phyloP scores from a whole-genome alignment of 768 basidiomycete species.

The Tephrocybe sp. region DNA sequence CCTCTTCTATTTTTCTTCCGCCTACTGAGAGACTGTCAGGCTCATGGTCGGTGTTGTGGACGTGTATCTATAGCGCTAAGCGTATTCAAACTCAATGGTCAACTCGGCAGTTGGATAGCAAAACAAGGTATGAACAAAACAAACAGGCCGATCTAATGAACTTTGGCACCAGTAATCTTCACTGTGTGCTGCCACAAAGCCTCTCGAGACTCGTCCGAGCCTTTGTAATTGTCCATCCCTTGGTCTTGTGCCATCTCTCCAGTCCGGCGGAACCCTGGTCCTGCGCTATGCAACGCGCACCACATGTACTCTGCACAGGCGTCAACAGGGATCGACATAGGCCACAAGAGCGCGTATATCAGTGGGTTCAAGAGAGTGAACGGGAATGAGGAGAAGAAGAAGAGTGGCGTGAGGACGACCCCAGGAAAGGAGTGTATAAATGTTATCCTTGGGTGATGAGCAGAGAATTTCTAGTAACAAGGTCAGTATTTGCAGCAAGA shows the following conservation, averaged over 20 bases:
- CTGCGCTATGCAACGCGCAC: slow-evolving; percentile 20
- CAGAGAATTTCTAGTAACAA: slow-evolving; percentile 33
- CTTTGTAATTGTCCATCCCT: slow-evolving; percentile 10
- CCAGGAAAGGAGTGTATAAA: slow-evolving; percentile 48
- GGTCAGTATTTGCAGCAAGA: background rate
- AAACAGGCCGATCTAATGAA: too few relatives aligned
- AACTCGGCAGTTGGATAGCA: too few relatives aligned
- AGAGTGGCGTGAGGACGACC: slow-evolving; percentile 28
- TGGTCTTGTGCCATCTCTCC: slow-evolving; percentile 17
- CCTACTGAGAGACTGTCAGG: too few relatives aligned
- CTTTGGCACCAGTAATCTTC: background rate
- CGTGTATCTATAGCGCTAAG: too few relatives aligned
- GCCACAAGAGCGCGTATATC: slow-evolving; percentile 21
- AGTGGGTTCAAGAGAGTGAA: slow-evolving; percentile 17
- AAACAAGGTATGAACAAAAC: too few relatives aligned
- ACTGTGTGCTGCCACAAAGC: slow-evolving; percentile 21
- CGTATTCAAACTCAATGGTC: too few relatives aligned
- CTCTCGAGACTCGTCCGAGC: slow-evolving; percentile 17
- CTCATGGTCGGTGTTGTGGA: too few relatives aligned
- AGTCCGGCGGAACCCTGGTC: background rate
- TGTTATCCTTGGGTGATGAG: slow-evolving; percentile 36
- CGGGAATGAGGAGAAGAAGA: slow-evolving; percentile 15
- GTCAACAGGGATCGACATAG: slow-evolving; percentile 19
- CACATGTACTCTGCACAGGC: slow-evolving; percentile 32
- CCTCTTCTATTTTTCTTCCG: too few relatives aligned